A percentile compares a stretch with the other conserved stretches of the same genome.
phyloP scores from a whole-genome alignment of 768 basidiomycete species.

The Wakefieldia striispora region DNA sequence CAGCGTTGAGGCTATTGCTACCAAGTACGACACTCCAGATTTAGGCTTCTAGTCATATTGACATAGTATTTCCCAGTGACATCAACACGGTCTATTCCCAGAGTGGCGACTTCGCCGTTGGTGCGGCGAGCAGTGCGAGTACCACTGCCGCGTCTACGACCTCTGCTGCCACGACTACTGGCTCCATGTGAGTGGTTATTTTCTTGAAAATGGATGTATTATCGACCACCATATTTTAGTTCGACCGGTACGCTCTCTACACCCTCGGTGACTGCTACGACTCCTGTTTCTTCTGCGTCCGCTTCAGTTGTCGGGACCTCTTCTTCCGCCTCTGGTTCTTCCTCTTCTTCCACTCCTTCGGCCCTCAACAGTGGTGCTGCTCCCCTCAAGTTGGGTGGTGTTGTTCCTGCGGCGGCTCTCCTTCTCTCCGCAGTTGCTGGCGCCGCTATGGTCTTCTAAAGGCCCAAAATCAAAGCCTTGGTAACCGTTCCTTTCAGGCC shows the following conservation, averaged over 20 bases:
- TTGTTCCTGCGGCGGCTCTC: conserved; percentile 34
- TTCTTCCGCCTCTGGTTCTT: conserved; percentile 13
- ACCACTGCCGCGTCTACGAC: conserved; percentile 14
- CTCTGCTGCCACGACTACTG: not conserved
- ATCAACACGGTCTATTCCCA: conserved; percentile 43
- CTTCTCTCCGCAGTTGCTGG: conserved; percentile 50
- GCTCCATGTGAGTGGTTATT: conserved; percentile 11
- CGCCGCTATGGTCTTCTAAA: conserved; percentile 45
- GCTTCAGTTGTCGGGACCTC: not conserved
- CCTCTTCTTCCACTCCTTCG: conserved; percentile 25
- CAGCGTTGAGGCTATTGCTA: conserved; percentile 44
- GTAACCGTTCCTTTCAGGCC: not conserved
- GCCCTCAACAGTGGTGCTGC: conserved; percentile 26
- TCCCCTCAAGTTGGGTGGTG: conserved; percentile 32
- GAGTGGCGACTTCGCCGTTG: conserved; percentile 44
- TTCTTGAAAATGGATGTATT: accelerated
- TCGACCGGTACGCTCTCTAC: not conserved
- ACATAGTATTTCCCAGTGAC: conserved; percentile 29
- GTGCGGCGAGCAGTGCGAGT: conserved; percentile 7
- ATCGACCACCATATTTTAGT: conserved; percentile 1
- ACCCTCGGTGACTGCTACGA: conserved; percentile 10
- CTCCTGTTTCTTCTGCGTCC: conserved; percentile 11
- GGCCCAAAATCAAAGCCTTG: conserved; percentile 8
- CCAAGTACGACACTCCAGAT: conserved; percentile 29
- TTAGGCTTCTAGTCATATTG: not conserved